A percentile compares a stretch with the other conserved stretches of the same genome.
These are phyloP conservation scores for Yamadazyma sp. DNA, from an alignment of 805 yeast genomes.

Conservation along the genomic window DNA sequence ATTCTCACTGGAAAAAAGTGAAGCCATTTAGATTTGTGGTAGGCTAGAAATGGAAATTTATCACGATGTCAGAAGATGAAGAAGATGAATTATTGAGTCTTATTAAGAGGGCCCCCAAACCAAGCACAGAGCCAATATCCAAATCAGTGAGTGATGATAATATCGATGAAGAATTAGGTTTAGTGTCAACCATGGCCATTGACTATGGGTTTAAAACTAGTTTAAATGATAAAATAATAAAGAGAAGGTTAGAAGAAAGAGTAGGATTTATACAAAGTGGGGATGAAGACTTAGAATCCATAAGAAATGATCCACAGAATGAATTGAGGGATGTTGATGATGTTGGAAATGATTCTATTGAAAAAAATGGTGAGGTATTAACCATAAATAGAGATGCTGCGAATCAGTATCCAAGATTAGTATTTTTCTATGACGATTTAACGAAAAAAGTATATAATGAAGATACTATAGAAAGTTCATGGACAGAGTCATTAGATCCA, in stretches of 20 bases:
- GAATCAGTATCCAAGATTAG: not conserved
- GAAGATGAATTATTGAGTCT: no score
- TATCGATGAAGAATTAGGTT: not conserved
- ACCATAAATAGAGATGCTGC: no score
- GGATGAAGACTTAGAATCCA: not conserved
- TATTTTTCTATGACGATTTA: not conserved
- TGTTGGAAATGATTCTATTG: no score
- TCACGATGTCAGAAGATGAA: slow-evolving; percentile 6
- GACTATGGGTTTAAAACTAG: not conserved
- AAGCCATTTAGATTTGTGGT: no score
- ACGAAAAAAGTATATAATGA: not conserved
- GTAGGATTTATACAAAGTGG: no score
- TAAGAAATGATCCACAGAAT: not conserved
- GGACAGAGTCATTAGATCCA: no score
- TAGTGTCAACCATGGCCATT: not conserved
- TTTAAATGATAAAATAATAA: not conserved
- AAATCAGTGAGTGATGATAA: not conserved
- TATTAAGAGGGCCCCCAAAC: no score
- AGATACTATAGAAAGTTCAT: no score
- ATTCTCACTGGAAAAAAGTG: no score
- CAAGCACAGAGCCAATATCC: no score
- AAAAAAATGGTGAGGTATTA: no score
- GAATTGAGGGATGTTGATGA: no score
- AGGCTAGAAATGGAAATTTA: slow-evolving; percentile 2
- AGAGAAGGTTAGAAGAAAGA: not conserved